phyloP scores from a whole-genome alignment of 192 early-diverging fungal species.

The Chytriomyces sp. region DNA sequence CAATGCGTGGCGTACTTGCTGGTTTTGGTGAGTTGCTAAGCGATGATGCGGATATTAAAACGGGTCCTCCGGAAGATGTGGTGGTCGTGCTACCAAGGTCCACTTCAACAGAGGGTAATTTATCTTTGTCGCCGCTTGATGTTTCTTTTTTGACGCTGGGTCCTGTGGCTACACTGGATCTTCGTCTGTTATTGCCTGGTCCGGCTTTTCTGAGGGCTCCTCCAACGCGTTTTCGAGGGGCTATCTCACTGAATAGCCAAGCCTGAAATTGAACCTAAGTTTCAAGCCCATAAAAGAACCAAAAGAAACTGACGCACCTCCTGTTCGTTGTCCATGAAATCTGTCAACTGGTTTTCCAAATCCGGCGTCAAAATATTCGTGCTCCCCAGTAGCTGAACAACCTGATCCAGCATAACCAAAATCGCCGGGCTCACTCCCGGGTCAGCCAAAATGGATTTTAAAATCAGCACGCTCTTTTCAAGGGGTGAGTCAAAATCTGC shows the following conservation, averaged over 20 bases:
- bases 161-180: neutral
- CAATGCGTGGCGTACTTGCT: too few species aligned
- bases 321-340: conserved; percentile 54
- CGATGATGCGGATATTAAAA: too few species aligned
- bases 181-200: neutral
- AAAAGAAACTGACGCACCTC: conserved; percentile 38
- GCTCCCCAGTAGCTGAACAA: conserved; percentile 42
- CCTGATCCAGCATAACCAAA: conserved; percentile 43
- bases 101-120: too few species aligned
- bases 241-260: conserved; percentile 59
- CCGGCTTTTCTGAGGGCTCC: conserved; percentile 20
- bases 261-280: conserved; percentile 40
- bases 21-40: too few species aligned
- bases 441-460: conserved; percentile 56
- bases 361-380: conserved; percentile 56
- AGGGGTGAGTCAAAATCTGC: conserved; percentile 58
- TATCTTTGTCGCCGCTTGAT: too few species aligned
- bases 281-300: neutral
- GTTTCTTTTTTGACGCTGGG: neutral
- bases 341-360: conserved; percentile 38
- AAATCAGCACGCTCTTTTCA: conserved; percentile 51
- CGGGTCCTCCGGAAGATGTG: too few species aligned
- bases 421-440: conserved; percentile 42
- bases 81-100: too few species aligned
- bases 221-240: conserved; percentile 38